Evolutionary conservation across 345 rosid species (phyloP).

Genomic region (Tarenaya hassleriana): DNA sequence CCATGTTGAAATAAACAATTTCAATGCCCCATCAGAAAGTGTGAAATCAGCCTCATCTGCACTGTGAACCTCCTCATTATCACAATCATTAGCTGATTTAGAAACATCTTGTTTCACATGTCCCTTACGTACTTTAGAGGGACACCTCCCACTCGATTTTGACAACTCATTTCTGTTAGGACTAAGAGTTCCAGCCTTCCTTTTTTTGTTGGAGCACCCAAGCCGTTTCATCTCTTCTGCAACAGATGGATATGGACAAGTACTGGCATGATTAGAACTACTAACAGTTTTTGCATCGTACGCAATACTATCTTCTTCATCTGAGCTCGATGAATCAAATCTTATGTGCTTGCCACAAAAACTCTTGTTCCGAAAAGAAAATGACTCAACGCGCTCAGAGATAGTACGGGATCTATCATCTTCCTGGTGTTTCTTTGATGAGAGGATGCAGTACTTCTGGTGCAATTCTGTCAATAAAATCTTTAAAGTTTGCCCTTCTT

Average conservation of each 20-base stretch:
- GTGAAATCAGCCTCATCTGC: constrained; percentile 39
- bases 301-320: constrained; percentile 41
- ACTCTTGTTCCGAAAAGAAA: constrained; percentile 44
- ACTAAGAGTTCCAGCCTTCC: constrained; percentile 26
- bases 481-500: constrained; percentile 39
- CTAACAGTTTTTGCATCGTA: constrained; percentile 28
- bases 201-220: constrained; percentile 46
- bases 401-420: constrained; percentile 51
- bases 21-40: constrained; percentile 40
- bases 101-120: constrained; percentile 30
- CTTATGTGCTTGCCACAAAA: constrained; percentile 60
- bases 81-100: constrained; percentile 24
- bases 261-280: constrained; percentile 42
- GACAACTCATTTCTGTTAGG: constrained; percentile 30
- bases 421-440: constrained; percentile 38
- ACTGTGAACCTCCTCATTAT: constrained; percentile 21
- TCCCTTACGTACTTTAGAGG: constrained; percentile 33
- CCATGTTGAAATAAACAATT: constrained; percentile 70
- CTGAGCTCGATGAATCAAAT: constrained; percentile 65
- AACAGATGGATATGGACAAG: constrained; percentile 93
- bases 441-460: constrained; percentile 37
- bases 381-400: constrained; percentile 59
- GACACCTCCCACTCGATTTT: constrained; percentile 23
- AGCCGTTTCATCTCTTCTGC: constrained; percentile 72
- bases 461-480: constrained; percentile 32